Conservation (phyloP, 495 filamentous ascomycete genomes). For the Podospora pseudopauciseta region DNA sequence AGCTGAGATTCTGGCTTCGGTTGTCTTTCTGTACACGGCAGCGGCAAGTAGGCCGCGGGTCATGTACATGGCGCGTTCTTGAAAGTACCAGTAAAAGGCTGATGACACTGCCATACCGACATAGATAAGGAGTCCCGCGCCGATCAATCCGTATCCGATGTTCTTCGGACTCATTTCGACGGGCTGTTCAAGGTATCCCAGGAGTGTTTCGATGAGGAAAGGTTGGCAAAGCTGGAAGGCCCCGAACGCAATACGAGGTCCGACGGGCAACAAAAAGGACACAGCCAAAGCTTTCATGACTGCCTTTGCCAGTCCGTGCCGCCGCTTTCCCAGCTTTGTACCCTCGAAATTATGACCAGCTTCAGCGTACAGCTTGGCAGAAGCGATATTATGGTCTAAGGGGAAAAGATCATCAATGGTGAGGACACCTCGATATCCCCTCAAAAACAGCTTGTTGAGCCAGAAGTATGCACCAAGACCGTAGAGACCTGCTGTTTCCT, state of each 20-base stretch:
- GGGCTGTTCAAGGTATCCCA: conserved; percentile 45
- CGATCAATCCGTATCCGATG: conserved; percentile 40
- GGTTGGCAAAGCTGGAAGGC: conserved; percentile 62
- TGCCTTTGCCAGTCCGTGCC: conserved; percentile 22
- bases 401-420: conserved; percentile 24
- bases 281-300: conserved; percentile 22
- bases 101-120: conserved; percentile 36
- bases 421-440: conserved; percentile 22
- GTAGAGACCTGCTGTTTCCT: conserved; percentile 55
- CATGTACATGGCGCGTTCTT: conserved; percentile 58
- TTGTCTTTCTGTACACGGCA: conserved; percentile 51
- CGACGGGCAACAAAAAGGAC: conserved; percentile 32
- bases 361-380: conserved; percentile 16
- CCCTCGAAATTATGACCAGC: conserved; percentile 12
- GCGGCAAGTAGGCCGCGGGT: conserved; percentile 54
- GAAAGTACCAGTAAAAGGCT: conserved; percentile 55
- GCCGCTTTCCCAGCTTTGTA: conserved; percentile 10
- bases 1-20: conserved; percentile 40
- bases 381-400: conserved; percentile 32
- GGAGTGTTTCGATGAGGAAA: conserved; percentile 55
- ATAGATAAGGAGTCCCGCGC: conserved; percentile 31
- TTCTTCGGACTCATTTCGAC: conserved; percentile 38
- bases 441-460: conserved; percentile 26
- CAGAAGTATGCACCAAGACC: conserved; percentile 24
- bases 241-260: conserved; percentile 29